phyloP scores from a whole-genome alignment of 2,329 filamentous ascomycete species.

The Fusarium domesticum region DNA sequence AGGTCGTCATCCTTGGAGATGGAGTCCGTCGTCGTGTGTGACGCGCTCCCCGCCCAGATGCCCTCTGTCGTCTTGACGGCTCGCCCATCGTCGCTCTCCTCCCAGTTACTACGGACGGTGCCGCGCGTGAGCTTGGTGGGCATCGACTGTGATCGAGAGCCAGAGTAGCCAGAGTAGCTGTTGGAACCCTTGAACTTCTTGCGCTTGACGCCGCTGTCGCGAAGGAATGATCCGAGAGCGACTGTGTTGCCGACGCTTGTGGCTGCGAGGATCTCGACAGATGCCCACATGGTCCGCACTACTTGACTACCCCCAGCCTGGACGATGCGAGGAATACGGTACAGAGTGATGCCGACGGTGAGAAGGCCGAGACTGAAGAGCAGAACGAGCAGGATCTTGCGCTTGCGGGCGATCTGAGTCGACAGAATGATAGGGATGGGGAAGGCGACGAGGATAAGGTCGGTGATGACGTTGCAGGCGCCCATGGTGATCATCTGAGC shows the following conservation, averaged over 20 bases:
- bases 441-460: conserved; percentile 77
- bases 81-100: conserved; percentile 19
- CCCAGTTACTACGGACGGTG: conserved; percentile 21
- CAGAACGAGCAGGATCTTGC: conserved; percentile 71
- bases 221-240: conserved; percentile 83
- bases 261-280: conserved; percentile 81
- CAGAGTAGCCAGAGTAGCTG: conserved; percentile 28
- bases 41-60: conserved; percentile 23
- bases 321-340: conserved; percentile 73
- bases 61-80: conserved; percentile 25
- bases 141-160: conserved; percentile 23
- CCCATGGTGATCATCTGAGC: conserved; percentile 84
- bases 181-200: conserved; percentile 67
- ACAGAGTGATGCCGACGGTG: conserved; percentile 72
- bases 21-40: conserved; percentile 19
- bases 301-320: conserved; percentile 67
- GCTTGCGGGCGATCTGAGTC: conserved; percentile 68
- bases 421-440: conserved; percentile 83
- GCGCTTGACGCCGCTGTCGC: conserved; percentile 84
- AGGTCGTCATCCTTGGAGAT: conserved; percentile 19
- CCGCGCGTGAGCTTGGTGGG: conserved; percentile 22
- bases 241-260: conserved; percentile 81
- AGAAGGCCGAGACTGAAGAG: conserved; percentile 77
- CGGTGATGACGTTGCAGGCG: conserved; percentile 76
- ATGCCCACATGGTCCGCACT: conserved; percentile 80